A percentile compares a stretch with the other conserved stretches of the same genome.
Conservation (phyloP, 2,329 filamentous ascomycete genomes). For the Didymella glomerata region DNA sequence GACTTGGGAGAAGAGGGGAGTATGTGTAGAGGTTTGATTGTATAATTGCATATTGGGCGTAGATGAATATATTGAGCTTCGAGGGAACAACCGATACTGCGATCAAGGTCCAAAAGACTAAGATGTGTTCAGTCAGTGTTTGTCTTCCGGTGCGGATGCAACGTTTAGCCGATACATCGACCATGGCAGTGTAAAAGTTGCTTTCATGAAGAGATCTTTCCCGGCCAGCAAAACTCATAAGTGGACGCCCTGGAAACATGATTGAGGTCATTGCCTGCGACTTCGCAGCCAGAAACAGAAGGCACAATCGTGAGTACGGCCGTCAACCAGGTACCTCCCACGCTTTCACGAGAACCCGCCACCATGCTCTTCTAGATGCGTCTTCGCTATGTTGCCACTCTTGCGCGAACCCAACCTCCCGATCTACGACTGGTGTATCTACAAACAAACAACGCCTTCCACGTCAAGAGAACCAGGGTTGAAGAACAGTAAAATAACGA, state of each 20-base stretch:
- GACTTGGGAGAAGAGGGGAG: background rate
- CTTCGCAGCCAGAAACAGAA: background rate
- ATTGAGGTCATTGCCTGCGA: background rate
- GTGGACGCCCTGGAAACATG: background rate
- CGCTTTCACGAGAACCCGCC: background rate
- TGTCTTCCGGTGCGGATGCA: background rate
- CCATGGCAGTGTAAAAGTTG: background rate
- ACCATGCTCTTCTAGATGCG: slow-evolving; percentile 3
- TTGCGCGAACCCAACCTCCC: background rate
- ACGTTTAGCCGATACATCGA: background rate
- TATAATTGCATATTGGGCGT: slow-evolving; percentile 9
- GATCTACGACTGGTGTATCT: background rate
- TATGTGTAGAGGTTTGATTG: background rate
- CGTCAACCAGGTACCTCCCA: background rate
- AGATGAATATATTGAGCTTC: background rate
- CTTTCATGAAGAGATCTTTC: background rate
- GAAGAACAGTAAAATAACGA: background rate
- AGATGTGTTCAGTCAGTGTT: too few relatives aligned
- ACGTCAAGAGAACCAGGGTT: background rate
- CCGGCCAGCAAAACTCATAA: background rate
- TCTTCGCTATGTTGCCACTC: background rate
- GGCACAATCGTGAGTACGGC: background rate
- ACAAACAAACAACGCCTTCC: background rate
- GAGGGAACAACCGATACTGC: too few relatives aligned
- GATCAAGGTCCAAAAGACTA: too few relatives aligned